Evolutionary conservation across 139 green algal genomes (phyloP).

Genomic region (Zygnema cylindricum): DNA sequence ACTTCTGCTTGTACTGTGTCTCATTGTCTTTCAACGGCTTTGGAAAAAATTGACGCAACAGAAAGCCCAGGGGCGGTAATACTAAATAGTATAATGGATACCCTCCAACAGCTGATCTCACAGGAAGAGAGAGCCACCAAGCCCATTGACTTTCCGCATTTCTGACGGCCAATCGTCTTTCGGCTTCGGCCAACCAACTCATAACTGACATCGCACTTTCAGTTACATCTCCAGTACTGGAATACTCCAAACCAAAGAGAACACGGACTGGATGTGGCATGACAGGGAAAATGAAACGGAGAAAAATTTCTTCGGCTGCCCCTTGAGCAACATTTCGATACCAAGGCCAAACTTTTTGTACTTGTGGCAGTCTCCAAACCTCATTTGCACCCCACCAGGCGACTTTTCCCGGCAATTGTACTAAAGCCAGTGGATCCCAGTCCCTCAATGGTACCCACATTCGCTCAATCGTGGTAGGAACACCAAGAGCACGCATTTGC

Average conservation of each 20-base stretch:
- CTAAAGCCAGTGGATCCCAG: slow-evolving; percentile 18
- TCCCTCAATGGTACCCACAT: slow-evolving; percentile 43
- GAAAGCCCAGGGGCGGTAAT: not conserved
- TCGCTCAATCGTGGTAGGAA: slow-evolving; percentile 8
- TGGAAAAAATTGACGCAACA: not conserved
- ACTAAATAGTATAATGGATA: slow-evolving; percentile 24
- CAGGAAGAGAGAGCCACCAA: slow-evolving; percentile 36
- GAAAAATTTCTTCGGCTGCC: slow-evolving; percentile 43
- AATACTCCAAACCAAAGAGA: slow-evolving; percentile 25
- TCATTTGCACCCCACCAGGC: not conserved
- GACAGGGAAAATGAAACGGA: slow-evolving; percentile 36
- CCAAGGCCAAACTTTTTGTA: slow-evolving; percentile 29
- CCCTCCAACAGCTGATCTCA: not conserved
- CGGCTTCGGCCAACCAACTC: not conserved
- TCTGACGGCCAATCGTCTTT: slow-evolving; percentile 8
- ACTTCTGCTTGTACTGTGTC: slow-evolving; percentile 32
- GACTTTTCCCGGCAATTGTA: slow-evolving; percentile 7
- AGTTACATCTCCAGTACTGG: not conserved
- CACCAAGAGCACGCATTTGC: slow-evolving; percentile 10
- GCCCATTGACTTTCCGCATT: slow-evolving; percentile 13
- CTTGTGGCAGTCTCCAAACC: not conserved
- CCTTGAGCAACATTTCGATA: slow-evolving; percentile 16
- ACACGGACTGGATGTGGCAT: not conserved
- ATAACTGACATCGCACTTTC: slow-evolving; percentile 21
- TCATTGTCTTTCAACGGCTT: slow-evolving; percentile 12